phyloP scores from a whole-genome alignment of 169 alveolate genomes.

The Prorocentrum cordatum region DNA sequence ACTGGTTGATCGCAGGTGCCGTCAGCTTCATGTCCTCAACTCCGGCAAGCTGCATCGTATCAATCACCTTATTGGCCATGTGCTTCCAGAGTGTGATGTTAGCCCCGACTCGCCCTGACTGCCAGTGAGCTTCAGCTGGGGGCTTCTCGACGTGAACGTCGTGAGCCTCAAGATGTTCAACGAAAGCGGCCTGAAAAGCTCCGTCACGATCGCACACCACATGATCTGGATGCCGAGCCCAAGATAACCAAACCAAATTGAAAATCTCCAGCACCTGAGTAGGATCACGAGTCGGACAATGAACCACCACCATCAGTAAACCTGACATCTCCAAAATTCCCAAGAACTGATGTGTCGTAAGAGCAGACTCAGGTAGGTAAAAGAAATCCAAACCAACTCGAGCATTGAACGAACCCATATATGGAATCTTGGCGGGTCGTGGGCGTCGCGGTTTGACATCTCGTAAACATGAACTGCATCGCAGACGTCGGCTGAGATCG shows the following conservation, averaged over 20 bases:
- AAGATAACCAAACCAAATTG: background rate
- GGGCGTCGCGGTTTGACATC: background rate
- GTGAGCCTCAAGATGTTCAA: background rate
- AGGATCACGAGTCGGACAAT: background rate
- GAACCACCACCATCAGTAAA: background rate
- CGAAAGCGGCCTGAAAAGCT: background rate
- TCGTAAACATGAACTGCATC: background rate
- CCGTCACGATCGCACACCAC: background rate
- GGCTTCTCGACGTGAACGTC: background rate
- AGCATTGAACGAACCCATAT: background rate
- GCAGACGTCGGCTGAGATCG: background rate
- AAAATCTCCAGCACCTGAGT: background rate
- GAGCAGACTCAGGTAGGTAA: background rate
- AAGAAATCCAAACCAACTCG: background rate
- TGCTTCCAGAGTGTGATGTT: background rate
- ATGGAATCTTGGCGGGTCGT: background rate
- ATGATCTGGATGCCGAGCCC: constrained; percentile 5
- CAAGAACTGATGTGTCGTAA: background rate
- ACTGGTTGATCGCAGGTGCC: background rate
- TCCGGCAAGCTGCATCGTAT: background rate
- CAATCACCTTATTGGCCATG: background rate
- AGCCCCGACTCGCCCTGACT: background rate
- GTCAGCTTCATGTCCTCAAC: background rate
- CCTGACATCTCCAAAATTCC: constrained; percentile 5
- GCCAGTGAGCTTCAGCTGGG: constrained; percentile 26